phyloP scores from a whole-genome alignment of 768 basidiomycete species.

The Galerina marginata region DNA sequence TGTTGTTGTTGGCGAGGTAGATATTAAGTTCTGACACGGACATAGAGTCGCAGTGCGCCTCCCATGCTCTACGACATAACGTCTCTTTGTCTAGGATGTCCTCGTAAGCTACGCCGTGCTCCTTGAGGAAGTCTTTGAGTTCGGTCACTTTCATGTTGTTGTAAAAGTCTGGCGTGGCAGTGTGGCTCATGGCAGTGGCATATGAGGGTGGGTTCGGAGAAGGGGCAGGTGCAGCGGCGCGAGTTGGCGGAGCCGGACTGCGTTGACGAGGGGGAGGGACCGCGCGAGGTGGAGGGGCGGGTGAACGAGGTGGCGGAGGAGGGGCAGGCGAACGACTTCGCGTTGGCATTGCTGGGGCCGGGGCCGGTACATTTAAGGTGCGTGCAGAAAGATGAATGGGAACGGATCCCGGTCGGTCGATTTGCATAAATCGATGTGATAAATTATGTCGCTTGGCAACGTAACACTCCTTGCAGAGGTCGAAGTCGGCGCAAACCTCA shows the following conservation, averaged over 20 bases:
- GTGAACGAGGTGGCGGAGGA: background rate
- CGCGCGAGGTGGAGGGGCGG: background rate
- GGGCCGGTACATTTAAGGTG: background rate
- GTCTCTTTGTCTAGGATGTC: conserved; percentile 27
- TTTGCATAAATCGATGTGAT: conserved; percentile 1
- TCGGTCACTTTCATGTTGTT: conserved; percentile 22
- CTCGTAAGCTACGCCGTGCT: conserved; percentile 17
- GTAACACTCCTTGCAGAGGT: conserved; percentile 6
- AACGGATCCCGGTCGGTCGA: background rate
- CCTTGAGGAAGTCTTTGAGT: conserved; percentile 20
- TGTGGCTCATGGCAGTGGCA: background rate
- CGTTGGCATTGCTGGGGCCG: background rate
- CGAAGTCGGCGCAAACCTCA: conserved; percentile 3
- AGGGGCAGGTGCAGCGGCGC: background rate
- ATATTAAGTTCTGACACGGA: conserved; percentile 17
- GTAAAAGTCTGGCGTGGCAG: conserved; percentile 21
- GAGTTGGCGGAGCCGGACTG: background rate
- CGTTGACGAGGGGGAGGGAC: background rate
- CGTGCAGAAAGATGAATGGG: background rate
- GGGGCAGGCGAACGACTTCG: conserved; percentile 2
- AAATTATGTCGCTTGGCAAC: background rate
- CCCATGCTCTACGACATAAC: conserved; percentile 23
- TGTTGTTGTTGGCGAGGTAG: conserved; percentile 16
- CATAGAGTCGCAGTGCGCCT: conserved; percentile 25
- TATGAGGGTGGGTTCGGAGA: conserved; percentile 2